Conservation (phyloP, 139 green algal genomes). For the Microglena sp. region DNA sequence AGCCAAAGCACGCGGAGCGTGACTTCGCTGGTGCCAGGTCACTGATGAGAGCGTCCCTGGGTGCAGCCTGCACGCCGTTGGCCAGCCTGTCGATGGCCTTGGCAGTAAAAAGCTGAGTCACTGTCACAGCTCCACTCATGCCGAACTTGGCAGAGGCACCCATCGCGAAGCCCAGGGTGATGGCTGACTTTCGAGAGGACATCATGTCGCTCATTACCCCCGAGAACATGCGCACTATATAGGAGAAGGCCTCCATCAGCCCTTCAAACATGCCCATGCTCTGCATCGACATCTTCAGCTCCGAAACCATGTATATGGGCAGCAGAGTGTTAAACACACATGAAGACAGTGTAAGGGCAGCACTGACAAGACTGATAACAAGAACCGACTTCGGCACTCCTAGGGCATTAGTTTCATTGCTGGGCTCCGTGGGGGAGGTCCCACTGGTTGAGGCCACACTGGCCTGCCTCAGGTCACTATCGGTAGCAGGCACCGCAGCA, state of each 20-base stretch:
- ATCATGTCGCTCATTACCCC: slow-evolving; percentile 39
- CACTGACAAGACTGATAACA: slow-evolving; percentile 31
- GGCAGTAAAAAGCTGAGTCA: slow-evolving; percentile 33
- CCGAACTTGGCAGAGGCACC: slow-evolving; percentile 47
- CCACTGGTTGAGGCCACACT: too few relatives aligned
- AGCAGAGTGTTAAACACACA: slow-evolving; percentile 47
- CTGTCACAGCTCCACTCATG: slow-evolving; percentile 23
- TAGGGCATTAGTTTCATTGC: too few relatives aligned
- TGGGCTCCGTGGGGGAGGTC: too few relatives aligned
- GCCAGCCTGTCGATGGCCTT: slow-evolving; percentile 49
- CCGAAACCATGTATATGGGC: slow-evolving; percentile 45
- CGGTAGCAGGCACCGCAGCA: too few relatives aligned
- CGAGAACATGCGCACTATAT: slow-evolving; percentile 53
- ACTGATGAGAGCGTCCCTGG: slow-evolving; percentile 47
- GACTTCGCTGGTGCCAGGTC: slow-evolving; percentile 35
- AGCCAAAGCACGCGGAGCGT: slow-evolving; percentile 45
- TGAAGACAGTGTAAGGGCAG: slow-evolving; percentile 26
- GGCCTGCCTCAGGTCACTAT: too few relatives aligned
- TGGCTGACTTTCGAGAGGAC: slow-evolving; percentile 41
- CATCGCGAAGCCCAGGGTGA: slow-evolving; percentile 45
- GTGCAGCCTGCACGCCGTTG: slow-evolving; percentile 50
- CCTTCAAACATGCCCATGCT: slow-evolving; percentile 57
- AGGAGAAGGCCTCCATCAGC: slow-evolving; percentile 48
- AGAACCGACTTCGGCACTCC: slow-evolving; percentile 32
- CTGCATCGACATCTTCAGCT: slow-evolving; percentile 49